Conservation (phyloP, 2,329 filamentous ascomycete genomes). For the Aspergillus chevalieri region DNA sequence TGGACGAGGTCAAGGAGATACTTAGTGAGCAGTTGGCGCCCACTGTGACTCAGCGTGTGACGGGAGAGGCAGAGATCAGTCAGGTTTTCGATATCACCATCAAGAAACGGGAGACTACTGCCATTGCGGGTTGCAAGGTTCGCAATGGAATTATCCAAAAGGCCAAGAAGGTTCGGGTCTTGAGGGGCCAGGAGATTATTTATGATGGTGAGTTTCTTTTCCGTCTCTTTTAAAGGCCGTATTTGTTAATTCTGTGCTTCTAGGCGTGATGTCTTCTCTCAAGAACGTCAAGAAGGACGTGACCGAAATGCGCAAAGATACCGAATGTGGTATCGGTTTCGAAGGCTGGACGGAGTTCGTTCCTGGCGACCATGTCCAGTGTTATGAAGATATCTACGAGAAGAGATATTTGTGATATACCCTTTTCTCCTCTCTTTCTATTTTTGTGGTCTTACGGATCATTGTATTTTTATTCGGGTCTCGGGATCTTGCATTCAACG, state of each 20-base stretch:
- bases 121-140: constrained; percentile 82
- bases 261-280: constrained; percentile 72
- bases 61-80: constrained; percentile 80
- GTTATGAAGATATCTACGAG: constrained; percentile 72
- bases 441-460: constrained; percentile 1
- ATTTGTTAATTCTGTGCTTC: neutral
- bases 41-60: constrained; percentile 61
- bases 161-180: constrained; percentile 61
- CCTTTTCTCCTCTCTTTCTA: neutral
- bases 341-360: constrained; percentile 71
- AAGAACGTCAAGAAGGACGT: constrained; percentile 93
- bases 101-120: constrained; percentile 62
- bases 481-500: neutral
- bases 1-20: constrained; percentile 46
- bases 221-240: constrained; percentile 3
- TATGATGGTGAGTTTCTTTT: constrained; percentile 66
- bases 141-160: constrained; percentile 69
- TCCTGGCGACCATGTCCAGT: constrained; percentile 79
- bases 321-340: constrained; percentile 89
- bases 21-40: constrained; percentile 66
- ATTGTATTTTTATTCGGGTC: constrained; percentile 8
- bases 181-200: constrained; percentile 63
- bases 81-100: constrained; percentile 79
- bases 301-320: constrained; percentile 79
- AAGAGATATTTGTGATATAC: constrained; percentile 49